These are phyloP conservation scores for Eimeria brunetti DNA, from an alignment of 169 alveolate species.

Conservation along the genomic window DNA sequence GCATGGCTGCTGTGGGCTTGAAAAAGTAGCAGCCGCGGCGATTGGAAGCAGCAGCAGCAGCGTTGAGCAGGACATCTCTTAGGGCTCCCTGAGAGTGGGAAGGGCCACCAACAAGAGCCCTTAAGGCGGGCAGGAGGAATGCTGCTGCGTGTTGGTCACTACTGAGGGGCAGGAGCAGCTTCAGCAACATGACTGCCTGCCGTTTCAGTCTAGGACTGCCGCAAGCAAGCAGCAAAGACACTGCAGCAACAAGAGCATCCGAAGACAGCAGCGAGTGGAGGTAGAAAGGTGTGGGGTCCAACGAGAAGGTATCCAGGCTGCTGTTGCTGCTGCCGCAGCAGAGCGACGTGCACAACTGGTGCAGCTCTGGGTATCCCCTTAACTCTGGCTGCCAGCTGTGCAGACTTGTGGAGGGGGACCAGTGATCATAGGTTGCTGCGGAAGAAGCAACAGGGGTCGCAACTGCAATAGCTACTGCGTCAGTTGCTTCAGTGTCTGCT, in stretches of 20 bases:
- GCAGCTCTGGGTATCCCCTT: neutral
- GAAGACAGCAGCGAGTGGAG: neutral
- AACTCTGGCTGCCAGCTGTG: neutral
- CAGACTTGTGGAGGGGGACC: conserved; percentile 26
- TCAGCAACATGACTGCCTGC: conserved; percentile 49
- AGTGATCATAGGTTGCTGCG: conserved; percentile 27
- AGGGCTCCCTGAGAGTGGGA: neutral
- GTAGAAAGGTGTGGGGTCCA: conserved; percentile 13
- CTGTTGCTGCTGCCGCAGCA: conserved; percentile 26
- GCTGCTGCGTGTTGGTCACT: conserved; percentile 53
- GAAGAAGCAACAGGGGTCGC: conserved; percentile 12
- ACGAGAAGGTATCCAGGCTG: neutral
- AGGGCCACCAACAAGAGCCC: conserved; percentile 12
- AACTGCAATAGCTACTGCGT: neutral
- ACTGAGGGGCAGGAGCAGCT: conserved; percentile 70
- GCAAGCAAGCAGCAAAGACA: conserved; percentile 44
- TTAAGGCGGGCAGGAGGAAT: conserved; percentile 40
- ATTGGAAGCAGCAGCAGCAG: conserved; percentile 49
- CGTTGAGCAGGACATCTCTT: conserved; percentile 34
- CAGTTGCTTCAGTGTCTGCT: neutral
- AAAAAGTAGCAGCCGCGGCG: conserved; percentile 44
- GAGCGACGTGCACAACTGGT: neutral
- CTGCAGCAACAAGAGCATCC: conserved; percentile 48
- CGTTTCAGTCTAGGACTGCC: conserved; percentile 62
- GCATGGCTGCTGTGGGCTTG: neutral